phyloP scores from a whole-genome alignment of 1,284 basidiomycete genomes.

The Violaceomyces palustris region DNA sequence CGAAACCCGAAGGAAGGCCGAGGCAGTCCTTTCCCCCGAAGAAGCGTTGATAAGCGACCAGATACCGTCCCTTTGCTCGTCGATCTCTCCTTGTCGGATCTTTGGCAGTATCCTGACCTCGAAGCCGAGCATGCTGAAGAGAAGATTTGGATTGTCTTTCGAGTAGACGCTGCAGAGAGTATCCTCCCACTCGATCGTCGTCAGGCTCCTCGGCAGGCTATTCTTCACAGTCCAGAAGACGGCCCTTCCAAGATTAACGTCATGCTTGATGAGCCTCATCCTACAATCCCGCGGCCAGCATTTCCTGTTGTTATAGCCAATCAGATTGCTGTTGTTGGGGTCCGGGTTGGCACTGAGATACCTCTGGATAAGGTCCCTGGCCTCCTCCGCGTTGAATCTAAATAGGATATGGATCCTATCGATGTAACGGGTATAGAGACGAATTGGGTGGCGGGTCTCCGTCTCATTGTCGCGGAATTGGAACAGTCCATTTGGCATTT shows the following conservation, averaged over 20 bases:
- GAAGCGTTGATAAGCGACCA: conserved; percentile 91
- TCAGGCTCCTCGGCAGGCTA: conserved; percentile 86
- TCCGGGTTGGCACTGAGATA: conserved; percentile 95
- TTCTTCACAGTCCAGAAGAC: conserved; percentile 99
- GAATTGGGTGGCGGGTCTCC: conserved; percentile 49
- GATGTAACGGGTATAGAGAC: conserved; percentile 51
- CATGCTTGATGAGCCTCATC: conserved; percentile 98
- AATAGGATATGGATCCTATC: conserved; percentile 65
- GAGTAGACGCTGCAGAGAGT: conserved; percentile 69
- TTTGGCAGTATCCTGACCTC: conserved; percentile 95
- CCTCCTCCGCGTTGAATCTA: conserved; percentile 96
- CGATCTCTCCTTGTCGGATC: conserved; percentile 86
- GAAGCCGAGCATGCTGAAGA: conserved; percentile 98
- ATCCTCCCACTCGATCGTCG: conserved; percentile 87
- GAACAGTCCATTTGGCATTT: conserved; percentile 50
- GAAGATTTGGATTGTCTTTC: conserved; percentile 91
- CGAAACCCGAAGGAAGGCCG: conserved; percentile 94
- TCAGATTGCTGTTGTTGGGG: conserved; percentile 97
- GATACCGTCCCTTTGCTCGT: conserved; percentile 94
- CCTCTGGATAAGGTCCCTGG: conserved; percentile 93
- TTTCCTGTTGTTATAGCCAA: conserved; percentile 97
- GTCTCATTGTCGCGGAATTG: conserved; percentile 47
- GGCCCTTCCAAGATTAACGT: conserved; percentile 94
- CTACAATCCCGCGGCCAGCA: conserved; percentile 99
- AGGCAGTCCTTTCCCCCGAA: conserved; percentile 95